Percentiles rank a stretch among this genome's conserved stretches.
Evolutionary conservation across 495 filamentous ascomycete genomes (phyloP).

Genomic region (Penicillium subrubescens): DNA sequence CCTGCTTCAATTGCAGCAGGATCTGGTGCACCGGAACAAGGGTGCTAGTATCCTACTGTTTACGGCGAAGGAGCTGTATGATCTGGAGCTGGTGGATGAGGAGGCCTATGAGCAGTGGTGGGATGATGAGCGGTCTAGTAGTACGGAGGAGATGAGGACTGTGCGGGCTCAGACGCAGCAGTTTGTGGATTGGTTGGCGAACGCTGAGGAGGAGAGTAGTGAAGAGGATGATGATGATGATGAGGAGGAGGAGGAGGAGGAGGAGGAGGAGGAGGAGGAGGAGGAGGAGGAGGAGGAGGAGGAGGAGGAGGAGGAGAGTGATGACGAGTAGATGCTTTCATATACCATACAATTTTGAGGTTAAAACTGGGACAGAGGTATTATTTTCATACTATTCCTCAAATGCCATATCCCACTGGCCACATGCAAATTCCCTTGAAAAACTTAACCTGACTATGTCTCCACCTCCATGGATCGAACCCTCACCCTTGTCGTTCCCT

Average conservation of each 20-base stretch:
- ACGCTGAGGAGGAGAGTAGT: slow-evolving; percentile 78
- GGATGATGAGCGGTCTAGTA: slow-evolving; percentile 66
- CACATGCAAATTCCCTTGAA: too few relatives aligned
- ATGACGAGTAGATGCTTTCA: neutral
- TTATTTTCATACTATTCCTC: neutral
- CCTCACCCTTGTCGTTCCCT: too few relatives aligned
- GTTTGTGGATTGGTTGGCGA: slow-evolving; percentile 84
- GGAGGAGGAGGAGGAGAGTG: slow-evolving; percentile 35
- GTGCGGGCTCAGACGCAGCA: slow-evolving; percentile 73
- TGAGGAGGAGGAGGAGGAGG: too few relatives aligned
- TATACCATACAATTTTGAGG: slow-evolving; percentile 6
- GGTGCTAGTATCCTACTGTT: slow-evolving; percentile 71
- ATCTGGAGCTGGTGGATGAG: slow-evolving; percentile 83
- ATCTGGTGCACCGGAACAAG: slow-evolving; percentile 62
- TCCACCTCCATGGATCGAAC: too few relatives aligned
- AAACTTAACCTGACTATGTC: too few relatives aligned
- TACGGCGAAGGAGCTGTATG: slow-evolving; percentile 77
- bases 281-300: slow-evolving; percentile 47
- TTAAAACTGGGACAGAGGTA: neutral
- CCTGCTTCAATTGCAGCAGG: slow-evolving; percentile 76
- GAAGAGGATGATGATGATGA: slow-evolving; percentile 71
- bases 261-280: slow-evolving; percentile 72
- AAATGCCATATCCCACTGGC: too few relatives aligned
- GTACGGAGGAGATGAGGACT: slow-evolving; percentile 64
- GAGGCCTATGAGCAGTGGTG: slow-evolving; percentile 90